Conservation (phyloP, 2,329 filamentous ascomycete species). For the Diaporthe aspalathi region DNA sequence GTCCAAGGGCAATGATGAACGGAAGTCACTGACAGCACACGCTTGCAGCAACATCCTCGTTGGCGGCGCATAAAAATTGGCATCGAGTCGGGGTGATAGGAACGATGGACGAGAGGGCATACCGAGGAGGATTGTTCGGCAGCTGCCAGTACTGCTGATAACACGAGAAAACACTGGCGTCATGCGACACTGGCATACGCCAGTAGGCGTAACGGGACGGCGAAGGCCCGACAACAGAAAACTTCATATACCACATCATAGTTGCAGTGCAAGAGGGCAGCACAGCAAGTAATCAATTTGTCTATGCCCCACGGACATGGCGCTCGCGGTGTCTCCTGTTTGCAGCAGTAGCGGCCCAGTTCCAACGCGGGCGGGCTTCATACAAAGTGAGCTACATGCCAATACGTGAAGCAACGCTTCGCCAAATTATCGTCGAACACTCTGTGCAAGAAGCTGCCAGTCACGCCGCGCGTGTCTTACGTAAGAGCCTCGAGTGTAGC, state of each 20-base stretch:
- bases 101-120: background rate
- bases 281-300: constrained; percentile 28
- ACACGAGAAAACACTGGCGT: background rate
- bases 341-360: background rate
- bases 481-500: background rate
- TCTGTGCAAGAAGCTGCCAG: background rate
- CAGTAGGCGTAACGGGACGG: constrained; percentile 5
- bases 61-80: constrained; percentile 66
- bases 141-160: background rate
- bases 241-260: constrained; percentile 35
- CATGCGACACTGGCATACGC: constrained; percentile 8
- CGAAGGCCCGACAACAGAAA: constrained; percentile 7
- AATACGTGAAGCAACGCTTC: too few relatives aligned
- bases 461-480: constrained; percentile 11
- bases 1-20: background rate
- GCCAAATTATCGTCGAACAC: background rate
- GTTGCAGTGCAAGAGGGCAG: constrained; percentile 33
- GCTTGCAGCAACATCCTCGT: constrained; percentile 69
- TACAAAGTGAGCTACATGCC: background rate
- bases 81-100: background rate
- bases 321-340: background rate
- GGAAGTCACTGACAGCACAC: background rate
- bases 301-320: constrained; percentile 13
- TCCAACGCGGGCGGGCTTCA: background rate
- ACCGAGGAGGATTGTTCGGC: background rate